Evolutionary conservation across 768 basidiomycete genomes (phyloP).

Genomic region (Serendipita sp.): DNA sequence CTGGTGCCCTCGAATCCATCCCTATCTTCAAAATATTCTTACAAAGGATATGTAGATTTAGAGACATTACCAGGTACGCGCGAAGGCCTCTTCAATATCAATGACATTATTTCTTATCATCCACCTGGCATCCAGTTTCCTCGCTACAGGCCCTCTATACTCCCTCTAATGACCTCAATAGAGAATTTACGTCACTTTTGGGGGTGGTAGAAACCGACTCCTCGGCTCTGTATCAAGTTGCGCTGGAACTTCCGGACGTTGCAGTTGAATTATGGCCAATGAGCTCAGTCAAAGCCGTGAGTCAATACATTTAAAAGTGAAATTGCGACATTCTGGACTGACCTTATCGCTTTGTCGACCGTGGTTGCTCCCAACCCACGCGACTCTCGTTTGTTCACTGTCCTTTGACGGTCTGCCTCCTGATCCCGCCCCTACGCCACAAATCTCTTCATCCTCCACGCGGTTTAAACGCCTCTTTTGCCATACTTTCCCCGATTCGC

Average conservation of each 20-base stretch:
- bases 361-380: neutral
- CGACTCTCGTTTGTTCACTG: neutral
- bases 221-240: conserved; percentile 50
- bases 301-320: conserved; percentile 11
- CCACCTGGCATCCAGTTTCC: neutral
- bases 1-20: neutral
- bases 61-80: neutral
- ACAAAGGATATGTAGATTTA: neutral
- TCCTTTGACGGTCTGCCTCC: neutral
- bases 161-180: neutral
- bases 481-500: too few relatives aligned
- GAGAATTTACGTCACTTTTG: neutral
- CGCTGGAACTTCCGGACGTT: conserved; percentile 36
- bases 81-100: neutral
- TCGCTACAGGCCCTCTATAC: neutral
- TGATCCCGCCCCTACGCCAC: neutral
- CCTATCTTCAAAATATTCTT: neutral
- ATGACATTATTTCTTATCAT: neutral
- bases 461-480: neutral
- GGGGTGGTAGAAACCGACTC: neutral
- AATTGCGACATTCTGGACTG: too few relatives aligned
- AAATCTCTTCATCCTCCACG: neutral
- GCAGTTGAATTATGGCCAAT: conserved; percentile 35
- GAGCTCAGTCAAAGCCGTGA: conserved; percentile 46
- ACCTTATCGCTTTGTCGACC: too few relatives aligned